Evolutionary conservation across 169 alveolate genomes (phyloP), one percentile per base, ranked within the genome.

Genomic region (Cryptosporidium ubiquitum): DNA sequence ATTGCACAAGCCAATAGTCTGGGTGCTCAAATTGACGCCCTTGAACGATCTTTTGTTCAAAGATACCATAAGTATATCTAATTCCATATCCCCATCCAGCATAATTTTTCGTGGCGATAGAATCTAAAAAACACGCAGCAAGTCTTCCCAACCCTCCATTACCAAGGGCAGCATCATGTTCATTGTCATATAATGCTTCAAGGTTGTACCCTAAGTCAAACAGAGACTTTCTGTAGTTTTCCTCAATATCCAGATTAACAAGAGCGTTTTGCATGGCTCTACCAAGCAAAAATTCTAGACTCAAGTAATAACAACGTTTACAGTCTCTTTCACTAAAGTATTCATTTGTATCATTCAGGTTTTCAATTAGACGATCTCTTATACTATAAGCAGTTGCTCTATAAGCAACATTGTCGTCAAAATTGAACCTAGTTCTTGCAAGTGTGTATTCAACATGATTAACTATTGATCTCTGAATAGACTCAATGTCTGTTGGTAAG

Each of bases 11-110:
- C 99, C 99, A 97, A 91, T 94, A 97, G 85, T 97, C 99, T 3
- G 99, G 99, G 52, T 95, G 92, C 91, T 97, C 99, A 37, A 94
- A 96, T 86, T 97, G 97, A 44, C 97, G 95, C 0, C 97, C 98
- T 70, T 95, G 94, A 52, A 95, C 93, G 42, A 97, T 97, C 86
- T 91, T 91, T 93, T 97, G 98, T 93, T 96, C 97, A 94, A 97
- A 97, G 84, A 97, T 97, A 58, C 99, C 99, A 86, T 97, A 97
- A 85, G 97, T 97, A 86, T 97, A 97, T 20, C 99, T 93, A 55
- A 97, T 96, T 70, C 99, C 99, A 91, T 97, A 97, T 49, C 99
- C 99, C 98, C 98, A 96, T 40, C 98, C 98, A 12, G 99, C 98
- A 40, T 93, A 86, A 69, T 96, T 96, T 61, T 97, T 92, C 29